Evolutionary conservation across 2,329 filamentous ascomycete species (phyloP).

Genomic region (Verticillium dahliae): DNA sequence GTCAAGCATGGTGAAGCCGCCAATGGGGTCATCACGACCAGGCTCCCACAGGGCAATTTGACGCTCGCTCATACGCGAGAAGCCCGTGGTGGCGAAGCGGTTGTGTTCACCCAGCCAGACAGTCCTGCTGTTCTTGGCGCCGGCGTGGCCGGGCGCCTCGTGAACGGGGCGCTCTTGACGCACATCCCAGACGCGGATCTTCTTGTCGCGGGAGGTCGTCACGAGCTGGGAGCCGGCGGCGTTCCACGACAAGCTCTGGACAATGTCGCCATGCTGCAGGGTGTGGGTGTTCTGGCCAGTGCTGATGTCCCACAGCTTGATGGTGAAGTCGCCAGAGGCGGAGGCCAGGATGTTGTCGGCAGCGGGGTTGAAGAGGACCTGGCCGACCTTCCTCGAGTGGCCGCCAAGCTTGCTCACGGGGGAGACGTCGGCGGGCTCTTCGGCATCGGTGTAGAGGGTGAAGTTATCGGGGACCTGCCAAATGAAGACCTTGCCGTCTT

Average conservation of each 20-base stretch:
- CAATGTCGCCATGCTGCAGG: constrained; percentile 83
- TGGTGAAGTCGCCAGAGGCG: constrained; percentile 86
- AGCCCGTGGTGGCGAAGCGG: constrained; percentile 90
- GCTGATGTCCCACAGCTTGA: constrained; percentile 94
- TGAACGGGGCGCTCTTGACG: constrained; percentile 84
- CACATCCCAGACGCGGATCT: constrained; percentile 94
- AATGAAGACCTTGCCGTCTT: constrained; percentile 94
- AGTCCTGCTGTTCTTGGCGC: constrained; percentile 94
- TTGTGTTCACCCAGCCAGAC: constrained; percentile 98
- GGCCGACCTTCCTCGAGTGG: constrained; percentile 92
- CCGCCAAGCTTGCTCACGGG: constrained; percentile 78
- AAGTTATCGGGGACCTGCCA: constrained; percentile 93
- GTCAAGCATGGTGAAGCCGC: constrained; percentile 84
- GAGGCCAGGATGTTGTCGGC: constrained; percentile 94
- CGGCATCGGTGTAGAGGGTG: constrained; percentile 74
- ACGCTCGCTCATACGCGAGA: constrained; percentile 96
- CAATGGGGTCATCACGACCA: constrained; percentile 77
- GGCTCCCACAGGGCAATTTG: constrained; percentile 96
- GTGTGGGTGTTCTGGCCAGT: constrained; percentile 68
- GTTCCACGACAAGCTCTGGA: constrained; percentile 95
- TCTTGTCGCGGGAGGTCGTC: constrained; percentile 96
- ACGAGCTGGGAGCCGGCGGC: constrained; percentile 79
- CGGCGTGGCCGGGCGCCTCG: constrained; percentile 77
- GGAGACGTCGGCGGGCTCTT: constrained; percentile 74
- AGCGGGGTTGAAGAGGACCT: constrained; percentile 95